Percentiles rank a stretch among this genome's conserved stretches.
phyloP scores from a whole-genome alignment of 2,329 filamentous ascomycete species.

The Curvularia spicifera region DNA sequence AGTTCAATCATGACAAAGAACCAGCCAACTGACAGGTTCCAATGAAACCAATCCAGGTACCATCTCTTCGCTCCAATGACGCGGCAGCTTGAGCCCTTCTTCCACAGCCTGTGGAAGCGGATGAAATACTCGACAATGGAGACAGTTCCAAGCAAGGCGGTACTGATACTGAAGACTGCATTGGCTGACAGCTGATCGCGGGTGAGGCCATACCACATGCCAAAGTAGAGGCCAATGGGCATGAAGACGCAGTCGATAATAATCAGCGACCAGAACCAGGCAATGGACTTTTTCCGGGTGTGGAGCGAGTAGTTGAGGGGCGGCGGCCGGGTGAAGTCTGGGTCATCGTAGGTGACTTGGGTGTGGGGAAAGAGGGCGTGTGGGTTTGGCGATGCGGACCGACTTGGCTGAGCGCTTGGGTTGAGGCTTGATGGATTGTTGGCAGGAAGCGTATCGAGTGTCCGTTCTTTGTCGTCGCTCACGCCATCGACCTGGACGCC shows the following conservation, averaged over 20 bases:
- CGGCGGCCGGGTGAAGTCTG: slow-evolving; percentile 54
- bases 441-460: slow-evolving; percentile 19
- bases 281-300: slow-evolving; percentile 61
- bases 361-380: slow-evolving; percentile 50
- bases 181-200: slow-evolving; percentile 55
- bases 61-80: slow-evolving; percentile 56
- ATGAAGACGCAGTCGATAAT: slow-evolving; percentile 64
- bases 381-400: slow-evolving; percentile 39
- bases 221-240: slow-evolving; percentile 66
- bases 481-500: slow-evolving; percentile 28
- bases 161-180: slow-evolving; percentile 62
- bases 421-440: slow-evolving; percentile 18
- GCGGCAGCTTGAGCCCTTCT: slow-evolving; percentile 59
- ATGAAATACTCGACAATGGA: slow-evolving; percentile 63
- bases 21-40: slow-evolving; percentile 63
- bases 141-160: slow-evolving; percentile 59
- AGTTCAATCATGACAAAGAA: slow-evolving; percentile 64
- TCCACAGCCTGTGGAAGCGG: slow-evolving; percentile 57
- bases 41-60: slow-evolving; percentile 64
- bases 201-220: slow-evolving; percentile 64
- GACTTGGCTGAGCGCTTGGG: slow-evolving; percentile 31
- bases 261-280: slow-evolving; percentile 66
- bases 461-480: slow-evolving; percentile 24
- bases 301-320: slow-evolving; percentile 63
- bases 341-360: slow-evolving; percentile 50